Evolutionary conservation across 441 rosid genomes (phyloP).

Genomic region (Populus hybrid): DNA sequence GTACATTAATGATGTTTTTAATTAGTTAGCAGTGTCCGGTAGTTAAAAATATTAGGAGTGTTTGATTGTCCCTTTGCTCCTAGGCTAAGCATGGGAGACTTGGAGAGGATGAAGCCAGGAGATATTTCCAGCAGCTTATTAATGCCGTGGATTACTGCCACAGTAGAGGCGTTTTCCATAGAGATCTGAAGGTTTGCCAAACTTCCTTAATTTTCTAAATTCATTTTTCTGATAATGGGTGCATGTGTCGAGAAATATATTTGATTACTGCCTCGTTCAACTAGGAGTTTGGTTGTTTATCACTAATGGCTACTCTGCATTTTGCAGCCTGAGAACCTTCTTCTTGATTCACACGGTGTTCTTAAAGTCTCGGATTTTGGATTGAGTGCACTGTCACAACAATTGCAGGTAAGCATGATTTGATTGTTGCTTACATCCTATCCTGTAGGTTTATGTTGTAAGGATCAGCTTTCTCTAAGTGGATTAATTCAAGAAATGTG

Average conservation of each 20-base stretch:
- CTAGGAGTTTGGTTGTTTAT: not conserved
- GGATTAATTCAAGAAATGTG: not conserved
- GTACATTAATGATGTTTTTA: not conserved
- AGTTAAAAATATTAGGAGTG: not conserved
- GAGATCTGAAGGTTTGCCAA: conserved; percentile 77
- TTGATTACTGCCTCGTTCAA: not conserved
- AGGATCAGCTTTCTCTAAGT: not conserved
- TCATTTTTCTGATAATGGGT: not conserved
- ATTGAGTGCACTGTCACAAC: conserved; percentile 63
- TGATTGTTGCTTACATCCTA: not conserved
- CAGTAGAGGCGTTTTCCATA: conserved; percentile 91
- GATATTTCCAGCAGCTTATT: conserved; percentile 86
- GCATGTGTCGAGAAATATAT: not conserved
- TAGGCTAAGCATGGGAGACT: conserved; percentile 80
- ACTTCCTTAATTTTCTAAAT: conserved; percentile 7
- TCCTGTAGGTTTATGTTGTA: not conserved
- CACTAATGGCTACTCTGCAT: not conserved
- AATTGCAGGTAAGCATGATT: conserved; percentile 44
- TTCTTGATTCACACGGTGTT: conserved; percentile 50
- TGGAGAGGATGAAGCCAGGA: conserved; percentile 84
- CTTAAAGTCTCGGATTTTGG: conserved; percentile 79
- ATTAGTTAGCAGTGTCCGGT: too few relatives aligned
- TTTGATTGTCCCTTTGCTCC: conserved; percentile 5
- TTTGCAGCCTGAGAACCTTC: conserved; percentile 74
- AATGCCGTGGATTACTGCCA: conserved; percentile 97